A percentile compares a stretch with the other conserved stretches of the same genome.
Evolutionary conservation across 345 rosid genomes (phyloP).

Genomic region (Brassica carinata): DNA sequence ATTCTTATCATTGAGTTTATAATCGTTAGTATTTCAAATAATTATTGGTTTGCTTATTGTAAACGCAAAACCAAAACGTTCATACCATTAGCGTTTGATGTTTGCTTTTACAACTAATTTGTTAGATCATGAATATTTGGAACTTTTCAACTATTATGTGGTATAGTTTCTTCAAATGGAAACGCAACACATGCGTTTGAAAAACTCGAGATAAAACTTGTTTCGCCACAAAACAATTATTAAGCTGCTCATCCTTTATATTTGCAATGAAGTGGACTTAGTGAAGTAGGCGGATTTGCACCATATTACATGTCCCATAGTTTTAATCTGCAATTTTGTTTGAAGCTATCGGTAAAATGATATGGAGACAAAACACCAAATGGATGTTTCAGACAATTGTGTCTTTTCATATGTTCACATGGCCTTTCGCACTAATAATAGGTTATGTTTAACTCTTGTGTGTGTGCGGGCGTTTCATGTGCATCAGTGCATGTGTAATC

Average conservation of each 20-base stretch:
- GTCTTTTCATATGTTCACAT: background rate
- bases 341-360: background rate
- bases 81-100: background rate
- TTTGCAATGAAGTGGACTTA: background rate
- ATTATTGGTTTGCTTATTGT: background rate
- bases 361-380: background rate
- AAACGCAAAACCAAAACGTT: background rate
- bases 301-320: background rate
- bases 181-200: background rate
- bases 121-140: background rate
- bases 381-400: conserved; percentile 4
- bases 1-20: background rate
- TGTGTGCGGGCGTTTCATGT: background rate
- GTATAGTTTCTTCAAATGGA: background rate
- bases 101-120: background rate
- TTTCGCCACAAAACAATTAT: background rate
- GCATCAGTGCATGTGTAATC: conserved; percentile 1
- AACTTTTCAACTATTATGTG: background rate
- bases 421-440: background rate
- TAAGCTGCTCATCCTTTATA: background rate
- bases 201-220: background rate
- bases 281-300: background rate
- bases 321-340: background rate
- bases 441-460: conserved; percentile 2
- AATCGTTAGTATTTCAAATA: background rate